Evolutionary conservation across 1,284 basidiomycete genomes (phyloP).

Genomic region (Ceratobasidium sp.): DNA sequence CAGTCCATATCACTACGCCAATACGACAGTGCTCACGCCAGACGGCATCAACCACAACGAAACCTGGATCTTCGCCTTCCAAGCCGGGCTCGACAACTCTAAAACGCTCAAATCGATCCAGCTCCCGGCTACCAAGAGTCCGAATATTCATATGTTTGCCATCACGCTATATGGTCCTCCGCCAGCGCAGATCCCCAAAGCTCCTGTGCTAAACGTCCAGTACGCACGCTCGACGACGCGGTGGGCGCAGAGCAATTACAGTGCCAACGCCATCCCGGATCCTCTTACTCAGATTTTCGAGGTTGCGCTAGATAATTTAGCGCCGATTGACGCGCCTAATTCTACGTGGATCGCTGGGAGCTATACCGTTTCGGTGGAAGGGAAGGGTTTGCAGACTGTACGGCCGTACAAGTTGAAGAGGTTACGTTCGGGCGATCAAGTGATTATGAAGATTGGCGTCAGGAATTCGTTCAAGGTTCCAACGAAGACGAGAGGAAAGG

Average conservation of each 20-base stretch:
- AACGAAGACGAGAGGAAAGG: constrained; percentile 25
- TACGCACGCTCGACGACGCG: constrained; percentile 33
- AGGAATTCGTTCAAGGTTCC: constrained; percentile 19
- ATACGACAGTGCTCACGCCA: constrained; percentile 25
- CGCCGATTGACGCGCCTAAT: constrained; percentile 9
- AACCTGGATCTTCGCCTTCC: constrained; percentile 33
- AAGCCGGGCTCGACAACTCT: constrained; percentile 29
- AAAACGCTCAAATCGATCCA: constrained; percentile 17
- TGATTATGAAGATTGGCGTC: constrained; percentile 23
- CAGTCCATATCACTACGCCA: constrained; percentile 25
- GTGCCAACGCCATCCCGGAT: constrained; percentile 29
- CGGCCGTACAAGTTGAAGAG: constrained; percentile 14
- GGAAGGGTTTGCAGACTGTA: constrained; percentile 6
- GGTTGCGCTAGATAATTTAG: constrained; percentile 36
- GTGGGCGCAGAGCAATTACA: constrained; percentile 41
- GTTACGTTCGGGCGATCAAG: constrained; percentile 16
- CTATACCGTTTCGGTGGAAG: constrained; percentile 14
- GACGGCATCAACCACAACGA: constrained; percentile 31
- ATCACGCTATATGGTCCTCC: constrained; percentile 23
- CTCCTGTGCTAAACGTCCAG: constrained; percentile 19
- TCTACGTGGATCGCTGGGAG: constrained; percentile 20
- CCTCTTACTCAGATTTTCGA: constrained; percentile 24
- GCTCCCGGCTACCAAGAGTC: constrained; percentile 13
- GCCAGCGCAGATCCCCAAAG: not conserved
- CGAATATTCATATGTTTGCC: constrained; percentile 31